phyloP scores from a whole-genome alignment of 2,329 filamentous ascomycete species.

The Fusarium acutatum region DNA sequence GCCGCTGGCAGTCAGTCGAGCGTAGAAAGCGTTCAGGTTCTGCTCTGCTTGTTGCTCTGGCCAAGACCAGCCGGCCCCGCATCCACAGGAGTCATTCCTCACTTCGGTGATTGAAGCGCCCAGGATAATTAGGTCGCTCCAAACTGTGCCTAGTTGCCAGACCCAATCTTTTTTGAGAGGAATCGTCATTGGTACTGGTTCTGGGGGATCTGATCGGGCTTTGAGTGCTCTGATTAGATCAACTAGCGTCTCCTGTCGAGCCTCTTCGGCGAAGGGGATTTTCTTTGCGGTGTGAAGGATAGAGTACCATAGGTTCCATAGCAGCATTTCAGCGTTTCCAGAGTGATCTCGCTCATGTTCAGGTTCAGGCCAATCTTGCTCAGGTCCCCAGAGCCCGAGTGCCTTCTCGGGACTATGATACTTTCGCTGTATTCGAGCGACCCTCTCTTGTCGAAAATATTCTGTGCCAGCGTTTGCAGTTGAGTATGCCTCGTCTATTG shows the following conservation, averaged over 20 bases:
- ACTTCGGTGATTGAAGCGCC: neutral
- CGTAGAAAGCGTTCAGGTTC: neutral
- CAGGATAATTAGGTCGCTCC: neutral
- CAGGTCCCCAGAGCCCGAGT: neutral
- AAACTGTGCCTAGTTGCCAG: neutral
- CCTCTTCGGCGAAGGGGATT: neutral
- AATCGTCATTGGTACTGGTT: neutral
- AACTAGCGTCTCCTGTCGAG: neutral
- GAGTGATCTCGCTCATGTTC: neutral
- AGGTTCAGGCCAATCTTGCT: neutral
- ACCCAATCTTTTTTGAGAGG: constrained; percentile 1
- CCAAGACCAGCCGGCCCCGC: constrained; percentile 10
- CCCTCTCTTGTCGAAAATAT: neutral
- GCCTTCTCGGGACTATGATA: neutral
- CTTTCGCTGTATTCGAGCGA: neutral
- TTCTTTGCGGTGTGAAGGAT: neutral
- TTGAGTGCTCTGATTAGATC: neutral
- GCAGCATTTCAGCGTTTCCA: neutral
- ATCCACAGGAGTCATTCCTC: neutral
- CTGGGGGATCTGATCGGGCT: neutral
- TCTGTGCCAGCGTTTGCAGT: neutral
- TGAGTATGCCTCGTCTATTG: neutral
- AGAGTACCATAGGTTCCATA: neutral
- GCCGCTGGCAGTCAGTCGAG: neutral
- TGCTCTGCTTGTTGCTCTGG: constrained; percentile 2